These are phyloP conservation scores for Alternaria conjuncta DNA, from an alignment of 2,329 filamentous ascomycete species.

Conservation along the genomic window DNA sequence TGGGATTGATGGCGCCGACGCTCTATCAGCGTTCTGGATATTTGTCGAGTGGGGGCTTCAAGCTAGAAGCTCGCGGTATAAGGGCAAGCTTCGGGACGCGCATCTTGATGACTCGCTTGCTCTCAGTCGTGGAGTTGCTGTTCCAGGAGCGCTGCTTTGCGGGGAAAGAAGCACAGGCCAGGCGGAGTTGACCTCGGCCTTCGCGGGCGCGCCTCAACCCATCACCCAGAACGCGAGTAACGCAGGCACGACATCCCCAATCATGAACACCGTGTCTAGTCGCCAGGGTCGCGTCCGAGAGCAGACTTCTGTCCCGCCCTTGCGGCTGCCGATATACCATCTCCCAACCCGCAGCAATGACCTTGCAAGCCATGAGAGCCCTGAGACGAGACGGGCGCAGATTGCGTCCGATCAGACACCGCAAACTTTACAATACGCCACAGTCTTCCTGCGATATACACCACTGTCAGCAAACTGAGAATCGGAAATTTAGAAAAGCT, in stretches of 20 bases:
- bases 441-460: too few species aligned
- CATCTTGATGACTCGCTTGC: conserved; percentile 36
- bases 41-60: background rate
- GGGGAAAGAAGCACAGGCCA: conserved; percentile 25
- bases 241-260: background rate
- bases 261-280: background rate
- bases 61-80: conserved; percentile 6
- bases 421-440: too few species aligned
- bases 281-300: background rate
- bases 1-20: too few species aligned
- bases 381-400: too few species aligned
- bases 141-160: conserved; percentile 14
- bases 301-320: too few species aligned
- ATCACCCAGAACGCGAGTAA: background rate
- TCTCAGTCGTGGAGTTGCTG: conserved; percentile 25
- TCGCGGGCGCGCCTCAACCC: background rate
- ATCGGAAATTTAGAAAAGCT: background rate
- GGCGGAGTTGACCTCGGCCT: conserved; percentile 9
- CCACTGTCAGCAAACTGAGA: too few species aligned
- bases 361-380: too few species aligned
- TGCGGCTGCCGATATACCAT: too few species aligned
- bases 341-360: too few species aligned
- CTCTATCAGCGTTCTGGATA: conserved; percentile 12
- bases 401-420: too few species aligned
- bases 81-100: conserved; percentile 19